Conservation (phyloP, 163 green algal species). For the Dunaliella salina region DNA sequence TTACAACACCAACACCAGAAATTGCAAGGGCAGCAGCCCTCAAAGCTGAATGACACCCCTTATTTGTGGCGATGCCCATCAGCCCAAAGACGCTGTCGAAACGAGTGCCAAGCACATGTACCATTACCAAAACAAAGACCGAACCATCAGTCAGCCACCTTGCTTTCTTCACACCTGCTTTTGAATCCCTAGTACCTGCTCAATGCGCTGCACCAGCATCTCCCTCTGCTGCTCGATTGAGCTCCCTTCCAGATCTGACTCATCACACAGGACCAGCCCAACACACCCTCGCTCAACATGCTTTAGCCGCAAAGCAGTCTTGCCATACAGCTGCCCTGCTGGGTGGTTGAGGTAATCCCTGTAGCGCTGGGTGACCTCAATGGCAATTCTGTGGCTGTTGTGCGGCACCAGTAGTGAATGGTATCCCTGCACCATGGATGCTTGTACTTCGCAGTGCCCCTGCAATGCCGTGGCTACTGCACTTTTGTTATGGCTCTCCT, state of each 20-base stretch:
- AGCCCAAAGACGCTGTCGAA: too few relatives aligned
- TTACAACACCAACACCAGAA: too few relatives aligned
- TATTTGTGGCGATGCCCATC: too few relatives aligned
- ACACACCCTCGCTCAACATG: neutral
- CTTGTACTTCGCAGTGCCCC: neutral
- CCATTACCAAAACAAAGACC: too few relatives aligned
- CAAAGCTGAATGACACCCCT: too few relatives aligned
- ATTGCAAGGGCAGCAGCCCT: too few relatives aligned
- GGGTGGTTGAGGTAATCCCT: too few relatives aligned
- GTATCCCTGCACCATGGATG: neutral
- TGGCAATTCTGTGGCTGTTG: too few relatives aligned
- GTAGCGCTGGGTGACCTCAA: too few relatives aligned
- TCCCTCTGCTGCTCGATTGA: neutral
- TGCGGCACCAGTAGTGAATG: neutral
- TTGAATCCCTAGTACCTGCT: neutral
- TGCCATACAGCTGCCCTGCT: neutral
- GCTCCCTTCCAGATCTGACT: neutral
- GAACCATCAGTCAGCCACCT: too few relatives aligned
- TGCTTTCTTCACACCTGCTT: too few relatives aligned
- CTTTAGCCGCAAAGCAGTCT: neutral
- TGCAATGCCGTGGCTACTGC: neutral
- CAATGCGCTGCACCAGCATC: neutral
- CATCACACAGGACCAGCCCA: neutral
- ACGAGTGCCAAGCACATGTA: too few relatives aligned
- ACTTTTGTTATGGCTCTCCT: neutral